These are phyloP conservation scores for Kodamaea lidongshanica DNA, from an alignment of 805 yeast species.

Conservation along the genomic window DNA sequence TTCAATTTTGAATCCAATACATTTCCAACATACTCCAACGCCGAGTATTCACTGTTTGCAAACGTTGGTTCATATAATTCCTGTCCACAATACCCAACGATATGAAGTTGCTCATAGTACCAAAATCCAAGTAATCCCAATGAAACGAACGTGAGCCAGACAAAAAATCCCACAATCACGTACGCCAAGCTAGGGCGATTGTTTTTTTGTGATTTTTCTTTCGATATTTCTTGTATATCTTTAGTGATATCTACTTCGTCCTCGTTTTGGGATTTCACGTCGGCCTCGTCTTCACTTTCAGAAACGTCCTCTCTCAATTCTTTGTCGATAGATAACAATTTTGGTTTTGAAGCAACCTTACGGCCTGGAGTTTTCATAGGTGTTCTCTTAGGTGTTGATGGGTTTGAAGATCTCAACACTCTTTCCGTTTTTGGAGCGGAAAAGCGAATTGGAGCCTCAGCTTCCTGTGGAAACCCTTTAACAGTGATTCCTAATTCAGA, in stretches of 20 bases:
- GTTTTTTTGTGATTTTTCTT: not conserved
- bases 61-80: constrained; percentile 45
- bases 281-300: constrained; percentile 6
- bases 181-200: constrained; percentile 3
- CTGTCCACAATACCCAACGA: constrained; percentile 71
- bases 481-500: constrained; percentile 26
- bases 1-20: constrained; percentile 39
- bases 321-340: constrained; percentile 9
- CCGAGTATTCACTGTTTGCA: constrained; percentile 20
- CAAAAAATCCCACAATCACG: constrained; percentile 11
- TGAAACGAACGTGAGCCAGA: constrained; percentile 21
- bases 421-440: constrained; percentile 7
- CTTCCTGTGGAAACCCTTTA: constrained; percentile 14
- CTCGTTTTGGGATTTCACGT: too few species aligned
- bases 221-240: not conserved
- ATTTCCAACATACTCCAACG: constrained; percentile 35
- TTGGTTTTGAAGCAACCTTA: constrained; percentile 10
- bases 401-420: constrained; percentile 8
- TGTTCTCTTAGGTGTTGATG: constrained; percentile 9
- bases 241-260: not conserved
- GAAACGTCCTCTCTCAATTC: constrained; percentile 12
- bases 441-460: not conserved
- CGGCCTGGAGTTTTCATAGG: constrained; percentile 1
- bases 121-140: constrained; percentile 43
- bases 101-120: constrained; percentile 58